Base-by-base conservation (phyloP, 257 asterid species). In the Jacaranda mimosifolia region DNA sequence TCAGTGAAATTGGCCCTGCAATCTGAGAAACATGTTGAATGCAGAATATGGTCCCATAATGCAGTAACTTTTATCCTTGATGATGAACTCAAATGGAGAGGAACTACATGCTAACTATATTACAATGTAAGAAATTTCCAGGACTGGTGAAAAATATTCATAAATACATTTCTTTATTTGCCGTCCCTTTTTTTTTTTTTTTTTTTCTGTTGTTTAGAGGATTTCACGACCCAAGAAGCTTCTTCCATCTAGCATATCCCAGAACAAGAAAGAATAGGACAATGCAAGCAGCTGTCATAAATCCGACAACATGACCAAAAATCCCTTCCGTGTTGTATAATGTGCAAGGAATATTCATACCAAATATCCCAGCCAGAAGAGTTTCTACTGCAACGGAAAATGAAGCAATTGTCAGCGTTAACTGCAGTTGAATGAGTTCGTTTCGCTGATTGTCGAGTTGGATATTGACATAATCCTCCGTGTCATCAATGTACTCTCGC, bases 381-480 rank as follows among this genome's bases (percentile, higher is more conserved):
- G 94, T 94, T 80, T 91, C 94, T 7, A 88, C 77, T 55, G 92
- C 85, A 56, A 94, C 4, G n/a, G 96, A 91, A 81, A 94, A 92
- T 3, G 97, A 80, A 35, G 92, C 97, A 11, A 91, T 94, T 32
- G 98, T 92, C 84, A 92, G 49, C 35, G 89, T 91, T 85, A 94
- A 73, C 84, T 94, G 97, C 70, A 92, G 92, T 82, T 94, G 98
- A 78, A 94, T 94, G 40, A 94, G 93, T 75, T 94, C 97, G 55
- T 94, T 94, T 82, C 98, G 79, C 79, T 92, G 98, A 70, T 87
- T 94, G 89, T 91, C 98, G 17, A 94, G 96, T 72, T 94, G 97
- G 87, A 94, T 94, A 73, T 94, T 94, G 59, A 94, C 96, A 7
- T 94, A 92, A 57, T 94, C 98, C 84, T 94, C 97, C 2, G 97